Base-by-base conservation (phyloP, 73 alveolate genomes). In the Halteria grandinella region DNA sequence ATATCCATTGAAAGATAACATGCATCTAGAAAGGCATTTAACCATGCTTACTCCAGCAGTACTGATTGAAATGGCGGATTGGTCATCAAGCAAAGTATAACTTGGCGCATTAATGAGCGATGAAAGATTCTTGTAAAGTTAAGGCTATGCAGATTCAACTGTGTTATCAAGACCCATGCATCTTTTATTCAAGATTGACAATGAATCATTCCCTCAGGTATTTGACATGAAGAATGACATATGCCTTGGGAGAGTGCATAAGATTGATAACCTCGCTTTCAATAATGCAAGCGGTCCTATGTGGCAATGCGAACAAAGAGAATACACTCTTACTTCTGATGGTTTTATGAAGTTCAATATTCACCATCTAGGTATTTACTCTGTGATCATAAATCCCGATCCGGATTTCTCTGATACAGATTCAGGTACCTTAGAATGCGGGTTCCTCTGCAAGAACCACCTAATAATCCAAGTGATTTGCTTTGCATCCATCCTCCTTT, bases 41-140 rank as follows among this genome's bases (percentile, higher is more conserved):
- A 37, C 77, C 1, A 4, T 60, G 45, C 6, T 60, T 14, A 25
- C 77, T 11, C 77, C 77, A 6, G 77, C 77, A 60, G 12, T 60
- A 4, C 37, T 40, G 28, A 36, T 60, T 11, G 57, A 32, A 23
- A n/a, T n/a, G n/a, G n/a, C n/a, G n/a, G n/a, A n/a, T n/a, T n/a
- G n/a, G n/a, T n/a, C n/a, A n/a, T n/a, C n/a, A n/a, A n/a, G n/a
- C n/a, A n/a, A n/a, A n/a, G n/a, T n/a, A n/a, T n/a, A n/a, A n/a
- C n/a, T n/a, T n/a, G n/a, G n/a, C n/a, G n/a, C n/a, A n/a, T n/a
- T n/a, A n/a, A n/a, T n/a, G n/a, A n/a, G n/a, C n/a, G n/a, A n/a
- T n/a, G n/a, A n/a, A n/a, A n/a, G n/a, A n/a, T n/a, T n/a, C n/a
- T n/a, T n/a, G n/a, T n/a, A n/a, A n/a, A n/a, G n/a, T n/a, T n/a